A percentile compares a stretch with the other conserved stretches of the same genome.
Conservation (phyloP, 2,329 filamentous ascomycete genomes). For the Colletotrichum australisinense region DNA sequence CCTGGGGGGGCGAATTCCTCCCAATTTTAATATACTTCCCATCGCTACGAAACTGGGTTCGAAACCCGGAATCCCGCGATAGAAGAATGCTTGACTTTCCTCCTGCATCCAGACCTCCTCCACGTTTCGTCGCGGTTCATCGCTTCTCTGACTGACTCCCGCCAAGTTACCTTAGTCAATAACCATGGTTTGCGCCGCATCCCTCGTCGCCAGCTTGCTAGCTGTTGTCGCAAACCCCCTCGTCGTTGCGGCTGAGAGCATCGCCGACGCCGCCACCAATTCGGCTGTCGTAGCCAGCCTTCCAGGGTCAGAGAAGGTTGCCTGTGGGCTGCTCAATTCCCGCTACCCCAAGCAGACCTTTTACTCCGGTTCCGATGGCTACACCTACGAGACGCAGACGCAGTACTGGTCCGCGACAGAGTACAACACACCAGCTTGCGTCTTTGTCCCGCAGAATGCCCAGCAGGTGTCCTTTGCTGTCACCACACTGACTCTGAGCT, state of each 20-base stretch:
- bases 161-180: not conserved
- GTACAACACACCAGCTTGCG: conserved; percentile 38
- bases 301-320: not conserved
- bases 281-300: not conserved
- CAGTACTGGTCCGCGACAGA: conserved; percentile 26
- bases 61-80: not conserved
- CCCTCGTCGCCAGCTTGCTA: not conserved
- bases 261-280: not conserved
- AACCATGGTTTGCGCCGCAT: conserved; percentile 5
- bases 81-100: not conserved
- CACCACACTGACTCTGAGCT: conserved; percentile 38
- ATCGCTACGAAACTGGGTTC: not conserved
- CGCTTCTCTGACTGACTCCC: not conserved
- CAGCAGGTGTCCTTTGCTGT: conserved; percentile 40
- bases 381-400: conserved; percentile 23
- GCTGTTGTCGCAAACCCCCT: conserved; percentile 9
- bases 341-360: conserved; percentile 14
- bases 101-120: not conserved
- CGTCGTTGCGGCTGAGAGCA: not conserved
- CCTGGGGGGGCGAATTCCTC: not conserved
- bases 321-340: conserved; percentile 3
- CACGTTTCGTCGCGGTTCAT: not conserved
- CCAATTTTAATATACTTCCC: not conserved
- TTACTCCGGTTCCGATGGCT: conserved; percentile 5
- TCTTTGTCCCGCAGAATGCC: conserved; percentile 40